phyloP scores from a whole-genome alignment of 2,329 filamentous ascomycete genomes.

The Proliferodiscus dingleyae region DNA sequence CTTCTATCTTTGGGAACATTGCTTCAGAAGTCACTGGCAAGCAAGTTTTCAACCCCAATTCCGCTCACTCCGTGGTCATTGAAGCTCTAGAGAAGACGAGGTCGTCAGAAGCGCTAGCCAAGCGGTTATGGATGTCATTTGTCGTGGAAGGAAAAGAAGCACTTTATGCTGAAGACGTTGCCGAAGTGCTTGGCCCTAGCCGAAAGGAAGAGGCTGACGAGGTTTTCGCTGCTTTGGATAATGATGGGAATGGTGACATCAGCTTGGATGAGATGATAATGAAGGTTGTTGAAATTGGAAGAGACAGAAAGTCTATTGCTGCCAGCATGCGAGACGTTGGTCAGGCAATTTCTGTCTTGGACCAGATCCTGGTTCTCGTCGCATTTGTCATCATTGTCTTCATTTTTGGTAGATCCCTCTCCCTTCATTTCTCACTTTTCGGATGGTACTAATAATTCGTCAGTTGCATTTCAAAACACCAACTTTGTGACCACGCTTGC shows the following conservation, averaged over 20 bases:
- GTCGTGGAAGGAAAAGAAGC: slow-evolving; percentile 83
- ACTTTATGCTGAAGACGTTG: slow-evolving; percentile 73
- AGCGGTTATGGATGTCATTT: slow-evolving; percentile 96
- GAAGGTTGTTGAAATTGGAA: slow-evolving; percentile 77
- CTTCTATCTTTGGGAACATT: slow-evolving; percentile 86
- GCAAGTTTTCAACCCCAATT: slow-evolving; percentile 88
- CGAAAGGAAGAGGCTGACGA: slow-evolving; percentile 78
- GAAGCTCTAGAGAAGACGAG: slow-evolving; percentile 80
- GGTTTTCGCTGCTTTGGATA: slow-evolving; percentile 75
- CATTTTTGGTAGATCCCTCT: slow-evolving; percentile 61
- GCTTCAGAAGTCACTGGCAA: slow-evolving; percentile 94
- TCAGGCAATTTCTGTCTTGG: slow-evolving; percentile 86
- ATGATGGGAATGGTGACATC: slow-evolving; percentile 88
- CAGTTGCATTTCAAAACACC: slow-evolving; percentile 83
- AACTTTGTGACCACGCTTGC: slow-evolving; percentile 81
- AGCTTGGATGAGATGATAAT: slow-evolving; percentile 82
- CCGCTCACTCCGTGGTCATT: slow-evolving; percentile 82
- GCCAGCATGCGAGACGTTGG: slow-evolving; percentile 97
- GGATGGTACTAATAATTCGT: slow-evolving; percentile 21
- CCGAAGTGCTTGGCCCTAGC: slow-evolving; percentile 77
- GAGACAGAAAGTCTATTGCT: slow-evolving; percentile 80
- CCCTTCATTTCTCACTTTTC: slow-evolving; percentile 26
- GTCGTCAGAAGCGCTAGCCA: slow-evolving; percentile 87
- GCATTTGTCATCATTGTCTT: slow-evolving; percentile 78
- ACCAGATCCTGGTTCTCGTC: slow-evolving; percentile 77